A percentile compares a stretch with the other conserved stretches of the same genome.
Conservation (phyloP, 352 stramenopile genomes). For the Halophytophthora batemanensis region DNA sequence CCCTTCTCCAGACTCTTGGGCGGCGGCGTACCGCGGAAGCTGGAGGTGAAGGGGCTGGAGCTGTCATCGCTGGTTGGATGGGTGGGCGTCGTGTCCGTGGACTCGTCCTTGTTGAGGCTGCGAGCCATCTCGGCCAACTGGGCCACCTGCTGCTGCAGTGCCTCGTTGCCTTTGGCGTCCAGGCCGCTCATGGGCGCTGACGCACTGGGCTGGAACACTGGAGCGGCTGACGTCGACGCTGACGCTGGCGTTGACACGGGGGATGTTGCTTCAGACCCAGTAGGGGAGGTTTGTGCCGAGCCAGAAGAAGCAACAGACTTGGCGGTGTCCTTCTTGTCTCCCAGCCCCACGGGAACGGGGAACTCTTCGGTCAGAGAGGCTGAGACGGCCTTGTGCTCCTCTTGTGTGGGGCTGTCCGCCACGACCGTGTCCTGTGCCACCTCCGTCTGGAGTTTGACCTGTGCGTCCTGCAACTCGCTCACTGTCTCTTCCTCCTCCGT, state of each 20-base stretch:
- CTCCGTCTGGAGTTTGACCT: not conserved
- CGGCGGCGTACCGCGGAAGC: slow-evolving; percentile 13
- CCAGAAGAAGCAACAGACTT: not conserved
- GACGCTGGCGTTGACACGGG: not conserved
- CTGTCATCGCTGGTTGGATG: slow-evolving; percentile 30
- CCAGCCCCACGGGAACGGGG: too few relatives aligned
- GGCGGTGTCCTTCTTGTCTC: too few relatives aligned
- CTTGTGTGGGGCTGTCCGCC: not conserved
- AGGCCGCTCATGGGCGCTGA: slow-evolving; percentile 7
- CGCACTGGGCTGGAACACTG: not conserved
- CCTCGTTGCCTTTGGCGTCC: slow-evolving; percentile 28
- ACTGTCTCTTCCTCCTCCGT: too few relatives aligned
- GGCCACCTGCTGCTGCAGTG: slow-evolving; percentile 34
- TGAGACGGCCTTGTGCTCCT: not conserved
- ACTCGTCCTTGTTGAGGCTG: slow-evolving; percentile 32
- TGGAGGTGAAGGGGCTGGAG: slow-evolving; percentile 24
- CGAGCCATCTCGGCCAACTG: slow-evolving; percentile 38
- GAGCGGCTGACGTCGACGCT: not conserved
- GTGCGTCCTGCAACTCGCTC: not conserved
- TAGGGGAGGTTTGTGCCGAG: too few relatives aligned
- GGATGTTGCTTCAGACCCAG: not conserved
- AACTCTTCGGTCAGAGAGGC: too few relatives aligned
- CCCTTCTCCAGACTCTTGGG: slow-evolving; percentile 1
- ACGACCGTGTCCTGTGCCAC: too few relatives aligned
- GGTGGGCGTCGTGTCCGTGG: slow-evolving; percentile 29